Evolutionary conservation across 495 filamentous ascomycete species (phyloP).

Genomic region (Aspergillus kassunensis): DNA sequence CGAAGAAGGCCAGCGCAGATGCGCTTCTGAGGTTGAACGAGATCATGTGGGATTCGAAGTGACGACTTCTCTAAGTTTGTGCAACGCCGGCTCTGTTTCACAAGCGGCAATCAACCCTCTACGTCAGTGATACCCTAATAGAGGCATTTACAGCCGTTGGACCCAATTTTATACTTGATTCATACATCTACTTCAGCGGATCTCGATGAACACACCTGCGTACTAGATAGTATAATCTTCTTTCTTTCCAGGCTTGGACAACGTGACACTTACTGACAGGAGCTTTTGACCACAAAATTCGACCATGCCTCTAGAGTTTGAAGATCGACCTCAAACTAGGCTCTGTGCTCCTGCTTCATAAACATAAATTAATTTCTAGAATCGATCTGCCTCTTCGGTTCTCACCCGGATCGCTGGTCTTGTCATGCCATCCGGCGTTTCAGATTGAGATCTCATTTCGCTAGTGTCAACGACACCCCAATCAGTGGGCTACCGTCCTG

Average conservation of each 20-base stretch:
- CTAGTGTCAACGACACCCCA: constrained; percentile 9
- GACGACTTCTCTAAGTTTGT: constrained; percentile 1
- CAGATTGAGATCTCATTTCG: constrained; percentile 29
- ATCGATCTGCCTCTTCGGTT: no score
- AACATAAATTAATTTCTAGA: no score
- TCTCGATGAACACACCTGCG: not conserved
- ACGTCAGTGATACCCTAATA: not conserved
- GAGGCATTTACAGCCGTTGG: not conserved
- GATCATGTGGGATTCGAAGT: constrained; percentile 65
- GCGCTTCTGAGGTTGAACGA: constrained; percentile 72
- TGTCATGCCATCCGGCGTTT: constrained; percentile 27
- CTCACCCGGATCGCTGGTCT: constrained; percentile 11
- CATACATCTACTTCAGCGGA: not conserved
- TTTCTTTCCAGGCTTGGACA: not conserved
- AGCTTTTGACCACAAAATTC: no score
- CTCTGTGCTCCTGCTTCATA: no score
- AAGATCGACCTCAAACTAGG: no score
- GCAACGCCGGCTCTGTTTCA: not conserved
- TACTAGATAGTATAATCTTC: not conserved
- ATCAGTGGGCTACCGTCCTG: not conserved
- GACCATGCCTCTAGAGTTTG: no score
- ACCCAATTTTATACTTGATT: not conserved
- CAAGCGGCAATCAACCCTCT: not conserved
- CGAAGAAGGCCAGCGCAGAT: constrained; percentile 72
- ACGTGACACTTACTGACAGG: no score